phyloP scores from a whole-genome alignment of 345 rosid species.

The Eucalyptus erythrocorys region DNA sequence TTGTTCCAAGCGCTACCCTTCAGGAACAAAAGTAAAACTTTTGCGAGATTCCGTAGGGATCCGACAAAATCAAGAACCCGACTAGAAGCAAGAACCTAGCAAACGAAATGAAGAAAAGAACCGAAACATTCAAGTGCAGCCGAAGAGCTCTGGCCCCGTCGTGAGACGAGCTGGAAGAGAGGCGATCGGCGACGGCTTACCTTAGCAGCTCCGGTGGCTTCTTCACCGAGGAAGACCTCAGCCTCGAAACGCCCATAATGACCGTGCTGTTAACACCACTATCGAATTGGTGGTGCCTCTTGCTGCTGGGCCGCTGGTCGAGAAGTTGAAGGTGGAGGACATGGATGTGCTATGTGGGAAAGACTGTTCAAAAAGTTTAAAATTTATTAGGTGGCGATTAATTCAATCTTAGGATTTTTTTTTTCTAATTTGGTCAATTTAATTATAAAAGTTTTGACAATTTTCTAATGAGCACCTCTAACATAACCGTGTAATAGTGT shows the following conservation, averaged over 20 bases:
- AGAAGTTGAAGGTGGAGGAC: conserved; percentile 36
- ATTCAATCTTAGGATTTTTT: too few species aligned
- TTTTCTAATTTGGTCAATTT: too few species aligned
- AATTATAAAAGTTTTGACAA: too few species aligned
- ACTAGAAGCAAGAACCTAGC: background rate
- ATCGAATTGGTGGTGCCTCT: conserved; percentile 21
- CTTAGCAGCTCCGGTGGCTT: conserved; percentile 96
- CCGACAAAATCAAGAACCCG: background rate
- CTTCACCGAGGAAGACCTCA: conserved; percentile 70
- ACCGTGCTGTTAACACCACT: background rate
- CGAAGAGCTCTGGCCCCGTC: conserved; percentile 75
- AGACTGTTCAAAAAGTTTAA: too few species aligned
- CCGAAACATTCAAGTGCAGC: conserved; percentile 23
- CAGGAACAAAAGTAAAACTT: background rate
- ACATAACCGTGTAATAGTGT: too few species aligned
- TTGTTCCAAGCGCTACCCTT: background rate
- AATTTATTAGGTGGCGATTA: too few species aligned
- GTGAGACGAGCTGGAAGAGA: conserved; percentile 40
- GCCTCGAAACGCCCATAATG: conserved; percentile 30
- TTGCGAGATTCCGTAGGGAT: conserved; percentile 17
- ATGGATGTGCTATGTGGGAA: background rate
- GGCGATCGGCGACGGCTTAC: conserved; percentile 79
- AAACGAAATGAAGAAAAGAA: background rate
- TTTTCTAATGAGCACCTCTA: too few species aligned
- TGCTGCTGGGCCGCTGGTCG: conserved; percentile 56